Evolutionary conservation across 2,329 filamentous ascomycete genomes (phyloP).

Genomic region (Allantophomopsis cytisporea): DNA sequence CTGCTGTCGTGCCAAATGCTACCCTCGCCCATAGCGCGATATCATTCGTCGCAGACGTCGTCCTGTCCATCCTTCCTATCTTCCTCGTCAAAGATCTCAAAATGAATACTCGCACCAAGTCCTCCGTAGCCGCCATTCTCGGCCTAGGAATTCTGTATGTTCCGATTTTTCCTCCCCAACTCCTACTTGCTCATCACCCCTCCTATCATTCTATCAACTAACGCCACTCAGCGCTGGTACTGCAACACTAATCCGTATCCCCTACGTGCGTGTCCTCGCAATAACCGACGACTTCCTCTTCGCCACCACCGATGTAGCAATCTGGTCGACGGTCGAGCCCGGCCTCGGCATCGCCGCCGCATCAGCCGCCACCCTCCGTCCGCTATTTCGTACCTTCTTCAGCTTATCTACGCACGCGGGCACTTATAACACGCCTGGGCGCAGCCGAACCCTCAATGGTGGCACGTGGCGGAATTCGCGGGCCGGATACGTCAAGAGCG

Average conservation of each 20-base stretch:
- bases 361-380: constrained; percentile 31
- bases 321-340: constrained; percentile 33
- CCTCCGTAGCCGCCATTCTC: constrained; percentile 36
- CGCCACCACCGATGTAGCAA: constrained; percentile 20
- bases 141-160: constrained; percentile 36
- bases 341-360: constrained; percentile 33
- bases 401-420: constrained; percentile 1
- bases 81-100: constrained; percentile 40
- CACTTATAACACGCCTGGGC: neutral
- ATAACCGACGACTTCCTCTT: constrained; percentile 11
- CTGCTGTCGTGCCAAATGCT: constrained; percentile 32
- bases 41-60: constrained; percentile 33
- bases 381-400: constrained; percentile 20
- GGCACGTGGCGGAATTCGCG: neutral
- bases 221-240: constrained; percentile 8
- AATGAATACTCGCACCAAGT: constrained; percentile 36
- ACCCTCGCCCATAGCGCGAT: constrained; percentile 36
- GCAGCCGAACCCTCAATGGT: neutral
- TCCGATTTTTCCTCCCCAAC: constrained; percentile 3
- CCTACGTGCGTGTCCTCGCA: constrained; percentile 8
- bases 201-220: neutral
- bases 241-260: constrained; percentile 11
- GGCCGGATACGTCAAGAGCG: neutral
- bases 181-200: neutral
- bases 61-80: constrained; percentile 35